Conservation (phyloP, 306 rosid species). For the Datisca glomerata region DNA sequence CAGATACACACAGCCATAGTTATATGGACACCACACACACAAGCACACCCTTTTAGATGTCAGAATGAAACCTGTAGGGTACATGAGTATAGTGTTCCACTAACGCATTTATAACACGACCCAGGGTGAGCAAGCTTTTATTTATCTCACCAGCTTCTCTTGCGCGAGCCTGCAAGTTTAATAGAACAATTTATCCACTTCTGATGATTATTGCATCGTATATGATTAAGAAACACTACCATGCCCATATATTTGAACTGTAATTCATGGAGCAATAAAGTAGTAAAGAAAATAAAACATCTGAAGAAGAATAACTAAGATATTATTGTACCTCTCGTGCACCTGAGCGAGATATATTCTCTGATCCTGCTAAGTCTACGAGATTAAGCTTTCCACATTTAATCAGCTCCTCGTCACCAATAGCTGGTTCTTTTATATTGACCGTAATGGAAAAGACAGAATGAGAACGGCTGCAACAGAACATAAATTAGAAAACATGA, state of each 20-base stretch:
- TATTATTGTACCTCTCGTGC: constrained; percentile 98
- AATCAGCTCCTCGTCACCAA: constrained; percentile 83
- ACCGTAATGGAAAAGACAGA: constrained; percentile 84
- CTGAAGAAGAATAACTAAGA: no score
- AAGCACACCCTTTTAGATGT: not conserved
- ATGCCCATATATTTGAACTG: no score
- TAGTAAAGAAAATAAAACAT: no score
- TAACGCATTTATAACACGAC: constrained; percentile 90
- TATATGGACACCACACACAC: not conserved
- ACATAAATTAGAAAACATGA: not conserved
- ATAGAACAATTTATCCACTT: constrained; percentile 1
- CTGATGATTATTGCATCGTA: no score
- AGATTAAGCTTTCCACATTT: constrained; percentile 98
- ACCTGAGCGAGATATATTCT: constrained; percentile 91
- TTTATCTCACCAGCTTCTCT: constrained; percentile 99
- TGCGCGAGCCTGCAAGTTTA: constrained; percentile 69
- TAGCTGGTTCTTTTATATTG: constrained; percentile 67
- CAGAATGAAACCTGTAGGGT: constrained; percentile 65
- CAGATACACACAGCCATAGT: constrained; percentile 6
- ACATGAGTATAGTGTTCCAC: constrained; percentile 91
- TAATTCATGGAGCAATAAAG: no score
- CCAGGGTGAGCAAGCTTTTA: constrained; percentile 94
- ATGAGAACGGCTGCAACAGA: constrained; percentile 86
- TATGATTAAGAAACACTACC: no score
- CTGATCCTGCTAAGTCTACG: constrained; percentile 96